Conservation (phyloP, 352 stramenopile species). For the Pythium insidiosum region DNA sequence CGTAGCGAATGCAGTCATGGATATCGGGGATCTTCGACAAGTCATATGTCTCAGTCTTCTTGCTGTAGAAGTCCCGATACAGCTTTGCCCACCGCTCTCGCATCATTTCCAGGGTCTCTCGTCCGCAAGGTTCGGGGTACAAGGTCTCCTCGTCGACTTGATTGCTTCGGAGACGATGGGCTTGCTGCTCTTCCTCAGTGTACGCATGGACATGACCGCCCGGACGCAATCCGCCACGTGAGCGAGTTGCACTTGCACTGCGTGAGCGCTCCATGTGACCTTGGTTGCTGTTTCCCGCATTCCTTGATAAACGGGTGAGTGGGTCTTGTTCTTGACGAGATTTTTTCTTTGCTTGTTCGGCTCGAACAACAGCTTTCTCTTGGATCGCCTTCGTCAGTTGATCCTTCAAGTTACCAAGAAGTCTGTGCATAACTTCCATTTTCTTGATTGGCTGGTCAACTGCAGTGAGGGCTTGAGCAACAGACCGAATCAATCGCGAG, state of each 20-base stretch:
- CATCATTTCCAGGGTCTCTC: constrained; percentile 84
- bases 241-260: constrained; percentile 53
- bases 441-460: constrained; percentile 93
- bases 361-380: constrained; percentile 59
- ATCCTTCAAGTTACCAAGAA: constrained; percentile 93
- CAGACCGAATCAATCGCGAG: constrained; percentile 72
- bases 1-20: constrained; percentile 97
- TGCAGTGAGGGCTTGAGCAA: constrained; percentile 63
- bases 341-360: constrained; percentile 25
- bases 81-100: constrained; percentile 91
- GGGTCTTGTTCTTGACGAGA: constrained; percentile 16
- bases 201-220: constrained; percentile 51
- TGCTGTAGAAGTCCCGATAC: constrained; percentile 94
- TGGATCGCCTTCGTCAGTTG: constrained; percentile 75
- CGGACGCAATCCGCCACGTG: constrained; percentile 13
- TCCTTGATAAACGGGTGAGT: constrained; percentile 13
- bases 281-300: constrained; percentile 23
- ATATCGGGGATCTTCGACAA: constrained; percentile 97
- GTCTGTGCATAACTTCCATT: constrained; percentile 86
- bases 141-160: constrained; percentile 50
- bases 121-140: constrained; percentile 75
- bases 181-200: constrained; percentile 23
- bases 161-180: constrained; percentile 8
- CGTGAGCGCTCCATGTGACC: constrained; percentile 51
- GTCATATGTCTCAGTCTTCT: constrained; percentile 90